Evolutionary conservation across 139 green algal genomes (phyloP), one percentile per base, ranked within the genome.

Genomic region (Mesotaenium endlicherianum): DNA sequence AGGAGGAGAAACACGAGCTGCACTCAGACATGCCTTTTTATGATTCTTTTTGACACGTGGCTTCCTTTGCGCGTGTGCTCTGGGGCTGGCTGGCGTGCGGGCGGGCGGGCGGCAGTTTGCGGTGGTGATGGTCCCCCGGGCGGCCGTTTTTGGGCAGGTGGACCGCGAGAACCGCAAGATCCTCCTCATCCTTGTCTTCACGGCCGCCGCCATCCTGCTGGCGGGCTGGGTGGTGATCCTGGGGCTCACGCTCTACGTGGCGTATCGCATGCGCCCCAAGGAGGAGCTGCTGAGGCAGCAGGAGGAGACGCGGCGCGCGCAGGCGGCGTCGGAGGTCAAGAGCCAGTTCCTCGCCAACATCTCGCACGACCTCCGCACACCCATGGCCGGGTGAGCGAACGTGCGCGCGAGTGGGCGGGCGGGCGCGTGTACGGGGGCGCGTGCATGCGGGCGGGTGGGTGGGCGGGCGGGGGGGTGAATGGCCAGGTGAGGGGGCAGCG

Each of bases 321-420:
- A 83, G 57, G 47, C 81, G 0, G 72, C 72, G 36, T 80, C 50
- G 0, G 81, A 87, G 70, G 72, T 76, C 26, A 87, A 87, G 81
- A 87, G 81, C 47, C 71, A 84, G 44, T 87, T 87, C 58, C 70
- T 87, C 1, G 81, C 81, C 2, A 87, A 82, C 14, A 87, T 87
- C 30, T 80, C 53, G 2, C 81, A 87, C 60, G 81, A 87, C 38
- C 50, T 87, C n/a, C 69, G 81, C 17, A 87, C 81, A 8, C 81
- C 81, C 39, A 82, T 87, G 81, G 74, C 72, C 41, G 81, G 81
- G 75, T 82, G 75, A 67, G 75, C 20, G n/a, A n/a, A n/a, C n/a
- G n/a, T n/a, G n/a, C n/a, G n/a, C n/a, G n/a, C n/a, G n/a, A n/a
- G n/a, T n/a, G n/a, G n/a, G n/a, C n/a, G n/a, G n/a, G n/a, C n/a